Base-by-base conservation (phyloP, 2,329 filamentous ascomycete genomes). In the Sordariomycetes sp. region DNA sequence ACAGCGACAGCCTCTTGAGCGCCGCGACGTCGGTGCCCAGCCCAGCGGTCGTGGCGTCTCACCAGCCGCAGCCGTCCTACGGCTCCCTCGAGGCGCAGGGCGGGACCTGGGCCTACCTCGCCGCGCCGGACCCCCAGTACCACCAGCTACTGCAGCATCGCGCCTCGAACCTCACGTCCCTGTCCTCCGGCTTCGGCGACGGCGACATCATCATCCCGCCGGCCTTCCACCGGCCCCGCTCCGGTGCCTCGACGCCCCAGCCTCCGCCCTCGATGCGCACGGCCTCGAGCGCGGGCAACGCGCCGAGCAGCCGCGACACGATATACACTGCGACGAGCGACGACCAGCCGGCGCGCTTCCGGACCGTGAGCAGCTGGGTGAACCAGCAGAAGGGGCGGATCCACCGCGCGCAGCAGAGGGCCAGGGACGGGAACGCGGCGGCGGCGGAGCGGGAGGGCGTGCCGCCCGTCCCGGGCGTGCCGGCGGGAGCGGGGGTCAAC, bases 181-280 rank as follows among this genome's bases (percentile, higher is more conserved):
- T 85, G 3, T 85, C 82, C 0, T 85, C 82, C 0, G 82, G 81
- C 7, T 85, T 85, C 60, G 82, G 82, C 20, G 81, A 85, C 62
- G 79, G 76, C 25, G 78, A 83, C 52, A 80, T 84, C 32, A 74
- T 80, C 35, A 66, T 78, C 28, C 72, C 73, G 6, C n/a, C 51
- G 10, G 20, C 32, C 12, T 56, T 24, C 45, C n/a, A 22, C n/a
- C 17, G 20, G 39, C 39, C 42, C 45, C 39, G n/a, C 15, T n/a
- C 15, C 17, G 15, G n/a, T 24, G 32, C 10, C 54, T 32, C 20
- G 20, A 20, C n/a, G 24, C 50, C 34, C 13, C 45, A 15, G 36
- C 53, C 28, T 39, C 54, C 52, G 4, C 54, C 51, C 22, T 25
- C 10, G 15, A 42, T 48, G 10, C 45, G 25, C 13, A 48, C 56